These are phyloP conservation scores for Hydnomerulius pinastri DNA, from an alignment of 768 basidiomycete species.

Conservation along the genomic window DNA sequence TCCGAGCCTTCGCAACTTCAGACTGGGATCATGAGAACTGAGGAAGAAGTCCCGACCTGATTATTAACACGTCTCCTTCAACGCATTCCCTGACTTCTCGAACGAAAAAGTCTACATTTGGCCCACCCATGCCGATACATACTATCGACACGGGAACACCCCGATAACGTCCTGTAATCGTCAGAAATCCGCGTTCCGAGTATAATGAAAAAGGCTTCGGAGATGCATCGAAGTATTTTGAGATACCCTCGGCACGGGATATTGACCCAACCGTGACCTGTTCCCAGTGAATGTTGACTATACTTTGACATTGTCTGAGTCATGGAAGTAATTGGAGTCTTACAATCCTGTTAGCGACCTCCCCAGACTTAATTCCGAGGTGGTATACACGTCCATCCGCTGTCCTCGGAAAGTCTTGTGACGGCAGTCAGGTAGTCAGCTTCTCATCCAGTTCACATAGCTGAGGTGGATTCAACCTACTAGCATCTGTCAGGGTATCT, in stretches of 20 bases:
- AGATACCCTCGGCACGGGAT: slow-evolving; percentile 63
- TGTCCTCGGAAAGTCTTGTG: slow-evolving; percentile 74
- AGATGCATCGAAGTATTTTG: slow-evolving; percentile 57
- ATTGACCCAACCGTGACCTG: slow-evolving; percentile 77
- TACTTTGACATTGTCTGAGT: background rate
- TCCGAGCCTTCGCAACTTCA: slow-evolving; percentile 70
- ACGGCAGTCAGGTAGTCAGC: slow-evolving; percentile 3
- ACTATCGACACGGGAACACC: slow-evolving; percentile 68
- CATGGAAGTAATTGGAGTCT: slow-evolving; percentile 17
- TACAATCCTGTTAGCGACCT: slow-evolving; percentile 82
- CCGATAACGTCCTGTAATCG: slow-evolving; percentile 66
- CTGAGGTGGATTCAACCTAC: slow-evolving; percentile 45
- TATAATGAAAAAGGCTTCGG: slow-evolving; percentile 61
- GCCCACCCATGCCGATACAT: slow-evolving; percentile 81
- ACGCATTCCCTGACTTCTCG: slow-evolving; percentile 78
- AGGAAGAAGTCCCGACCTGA: slow-evolving; percentile 37
- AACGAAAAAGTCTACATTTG: slow-evolving; percentile 86
- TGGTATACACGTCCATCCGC: slow-evolving; percentile 77
- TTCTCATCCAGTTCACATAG: background rate
- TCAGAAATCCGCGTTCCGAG: slow-evolving; percentile 77
- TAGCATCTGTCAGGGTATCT: slow-evolving; percentile 63
- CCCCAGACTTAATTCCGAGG: slow-evolving; percentile 70
- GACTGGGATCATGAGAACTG: slow-evolving; percentile 1
- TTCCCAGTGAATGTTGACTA: slow-evolving; percentile 2
- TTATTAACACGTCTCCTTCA: slow-evolving; percentile 57